Base-by-base conservation (phyloP, 1,139 yeast genomes). In the Yamadazyma triangularis region DNA sequence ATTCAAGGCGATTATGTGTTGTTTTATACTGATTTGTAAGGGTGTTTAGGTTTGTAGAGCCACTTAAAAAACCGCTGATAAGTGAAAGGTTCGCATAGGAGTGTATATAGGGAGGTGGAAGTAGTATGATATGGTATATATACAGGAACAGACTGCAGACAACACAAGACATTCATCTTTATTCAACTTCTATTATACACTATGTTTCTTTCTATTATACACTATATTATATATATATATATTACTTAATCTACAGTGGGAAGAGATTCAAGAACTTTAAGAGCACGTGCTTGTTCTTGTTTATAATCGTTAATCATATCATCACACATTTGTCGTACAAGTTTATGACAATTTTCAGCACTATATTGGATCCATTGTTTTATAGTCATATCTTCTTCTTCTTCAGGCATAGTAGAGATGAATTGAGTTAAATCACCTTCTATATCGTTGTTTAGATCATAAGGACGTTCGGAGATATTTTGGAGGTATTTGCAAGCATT, bases 371-470 rank as follows among this genome's bases (percentile, higher is more conserved):
- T 58, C 95, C 95, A 87, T 38, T 82, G 75, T 30, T 68, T 68
- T 12, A 87, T 72, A 0, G 86, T 77, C 81, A 81, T 76, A 16
- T 73, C 65, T 45, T 82, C 64, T 45, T 83, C 89, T 12, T 71
- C 72, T 22, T 71, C 78, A 0, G 93, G 89, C 73, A 84, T 77
- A 28, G 76, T 77, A 1, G 78, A 69, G 2, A 81, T 74, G 45
- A 82, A 82, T 32, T 66, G 64, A 0, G 84, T 74, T 15, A 82
- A 53, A 25, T 71, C 71, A 1, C 89, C 87, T 38, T 79, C 84
- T 21, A 62, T 50, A 47, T 82, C 93, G 39, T 78, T 73, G 31
- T 62, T 58, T 10, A 76, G 53, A 24, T 60, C 63, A 36, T 54
- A 51, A 9, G 50, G 40, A 2, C 50, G 36, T 4, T 45, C 46